Base-by-base conservation (phyloP, 805 yeast species). In the Sungouiozyma ichnusensis region DNA sequence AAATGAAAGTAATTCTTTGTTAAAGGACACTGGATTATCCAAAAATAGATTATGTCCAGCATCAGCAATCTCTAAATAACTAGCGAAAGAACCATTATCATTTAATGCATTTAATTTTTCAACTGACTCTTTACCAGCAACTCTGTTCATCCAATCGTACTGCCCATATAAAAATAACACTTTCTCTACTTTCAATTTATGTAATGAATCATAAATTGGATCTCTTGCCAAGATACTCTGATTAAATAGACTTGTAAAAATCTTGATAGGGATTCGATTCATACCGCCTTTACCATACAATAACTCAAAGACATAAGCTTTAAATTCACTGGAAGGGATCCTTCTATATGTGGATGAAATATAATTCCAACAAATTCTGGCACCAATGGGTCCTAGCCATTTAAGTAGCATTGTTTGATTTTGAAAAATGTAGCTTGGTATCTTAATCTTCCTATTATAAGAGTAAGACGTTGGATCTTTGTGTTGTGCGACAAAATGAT, bases 41-140 rank as follows among this genome's bases (percentile, higher is more conserved):
- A 84, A 63, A 49, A 81, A 81, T n/a, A 85, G 54, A 53, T 84
- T 88, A 58, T 84, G 94, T 1, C 94, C 94, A 4, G 82, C 72
- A 43, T 76, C 65, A 9, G 60, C 55, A 1, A 60, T 48, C 20
- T 57, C 56, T 13, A 38, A 17, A 36, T 50, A 58, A 18, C 35
- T 24, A 14, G 48, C 46, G 11, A 36, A 32, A 19, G 42, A 35
- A 3, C 35, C 27, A n/a, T 43, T 39, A 16, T 18, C 20, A 16
- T 48, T 46, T 9, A 37, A 13, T 2, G 37, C 27, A 16, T 48
- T 48, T 14, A 48, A 44, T 13, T 44, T 43, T 18, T 49, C 48
- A 14, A 43, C 48, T 39, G 48, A 50, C 40, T 33, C 38, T 31
- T 43, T 47, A 1, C 81, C 82, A 0, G 81, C 81, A 35, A 64